These are phyloP conservation scores for Prunella vulgaris DNA, from an alignment of 257 asterid species.

Conservation along the genomic window DNA sequence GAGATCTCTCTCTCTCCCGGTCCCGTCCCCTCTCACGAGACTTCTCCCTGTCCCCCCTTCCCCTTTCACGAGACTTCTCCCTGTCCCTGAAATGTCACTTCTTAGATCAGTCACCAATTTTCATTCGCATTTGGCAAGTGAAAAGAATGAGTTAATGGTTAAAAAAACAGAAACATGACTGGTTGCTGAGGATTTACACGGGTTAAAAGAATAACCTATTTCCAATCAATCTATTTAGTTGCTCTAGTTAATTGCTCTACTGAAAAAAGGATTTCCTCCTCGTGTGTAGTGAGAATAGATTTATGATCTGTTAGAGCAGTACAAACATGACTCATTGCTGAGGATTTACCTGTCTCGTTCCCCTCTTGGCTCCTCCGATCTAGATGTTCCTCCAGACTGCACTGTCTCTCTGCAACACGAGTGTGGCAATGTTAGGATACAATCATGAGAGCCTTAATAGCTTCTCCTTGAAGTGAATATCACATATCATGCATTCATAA, in stretches of 20 bases:
- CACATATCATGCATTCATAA: not conserved
- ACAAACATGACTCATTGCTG: not conserved
- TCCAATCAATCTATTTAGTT: too few species aligned
- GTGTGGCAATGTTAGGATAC: not conserved
- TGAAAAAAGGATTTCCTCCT: too few species aligned
- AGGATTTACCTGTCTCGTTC: slow-evolving; percentile 63
- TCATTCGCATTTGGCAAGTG: not conserved
- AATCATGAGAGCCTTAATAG: not conserved
- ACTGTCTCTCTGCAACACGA: slow-evolving; percentile 59
- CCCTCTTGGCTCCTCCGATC: slow-evolving; percentile 89
- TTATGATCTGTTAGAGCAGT: not conserved
- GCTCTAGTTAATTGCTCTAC: too few species aligned
- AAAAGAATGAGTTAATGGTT: not conserved
- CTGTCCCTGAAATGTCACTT: slow-evolving; percentile 43
- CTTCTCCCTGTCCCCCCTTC: slow-evolving; percentile 63
- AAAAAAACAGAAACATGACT: not conserved
- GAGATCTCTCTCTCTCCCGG: slow-evolving; percentile 61
- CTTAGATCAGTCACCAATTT: slow-evolving; percentile 5
- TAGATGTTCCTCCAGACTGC: slow-evolving; percentile 73
- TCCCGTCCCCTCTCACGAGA: slow-evolving; percentile 75
- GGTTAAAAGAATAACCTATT: too few species aligned
- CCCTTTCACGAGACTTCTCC: slow-evolving; percentile 89
- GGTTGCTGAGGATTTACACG: slow-evolving; percentile 29
- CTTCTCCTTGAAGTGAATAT: not conserved
- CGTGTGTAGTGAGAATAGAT: too few species aligned